A percentile compares a stretch with the other conserved stretches of the same genome.
Evolutionary conservation across 2,329 filamentous ascomycete species (phyloP).

Genomic region (Fusarium sp.): DNA sequence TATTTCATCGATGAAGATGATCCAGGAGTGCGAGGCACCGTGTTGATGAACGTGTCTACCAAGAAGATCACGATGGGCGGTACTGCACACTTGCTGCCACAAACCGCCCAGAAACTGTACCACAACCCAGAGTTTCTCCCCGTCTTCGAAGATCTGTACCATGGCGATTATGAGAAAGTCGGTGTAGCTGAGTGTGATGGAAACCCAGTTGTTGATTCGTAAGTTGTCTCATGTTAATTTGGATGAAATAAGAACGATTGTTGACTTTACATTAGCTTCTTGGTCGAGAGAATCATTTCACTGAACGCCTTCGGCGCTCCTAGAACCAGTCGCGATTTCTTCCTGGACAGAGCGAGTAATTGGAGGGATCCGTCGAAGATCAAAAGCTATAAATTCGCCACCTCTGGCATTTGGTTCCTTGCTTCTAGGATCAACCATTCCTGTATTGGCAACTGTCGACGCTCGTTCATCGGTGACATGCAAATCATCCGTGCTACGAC

Average conservation of each 20-base stretch:
- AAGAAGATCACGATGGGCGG: conserved; percentile 54
- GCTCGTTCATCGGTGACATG: conserved; percentile 69
- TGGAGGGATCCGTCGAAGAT: background rate
- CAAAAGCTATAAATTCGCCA: background rate
- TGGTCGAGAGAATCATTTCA: conserved; percentile 59
- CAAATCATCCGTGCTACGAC: conserved; percentile 63
- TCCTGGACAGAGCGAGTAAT: background rate
- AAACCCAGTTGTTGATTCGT: conserved; percentile 62
- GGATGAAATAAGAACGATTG: background rate
- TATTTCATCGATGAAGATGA: conserved; percentile 49
- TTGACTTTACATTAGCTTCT: conserved; percentile 55
- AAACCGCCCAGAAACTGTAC: conserved; percentile 62
- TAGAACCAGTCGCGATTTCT: conserved; percentile 39
- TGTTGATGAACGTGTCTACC: conserved; percentile 57
- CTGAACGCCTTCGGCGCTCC: conserved; percentile 61
- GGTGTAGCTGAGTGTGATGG: conserved; percentile 51
- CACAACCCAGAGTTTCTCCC: conserved; percentile 52
- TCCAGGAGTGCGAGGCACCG: conserved; percentile 9
- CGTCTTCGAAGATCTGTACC: conserved; percentile 52
- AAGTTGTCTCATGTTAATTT: conserved; percentile 36
- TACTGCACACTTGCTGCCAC: conserved; percentile 58
- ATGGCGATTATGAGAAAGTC: conserved; percentile 56
- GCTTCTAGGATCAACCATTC: conserved; percentile 68
- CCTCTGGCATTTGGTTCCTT: conserved; percentile 62
- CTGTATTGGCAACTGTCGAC: conserved; percentile 62